These are phyloP conservation scores for Plasmodium gonderi DNA, from an alignment of 169 alveolate species.

Conservation along the genomic window DNA sequence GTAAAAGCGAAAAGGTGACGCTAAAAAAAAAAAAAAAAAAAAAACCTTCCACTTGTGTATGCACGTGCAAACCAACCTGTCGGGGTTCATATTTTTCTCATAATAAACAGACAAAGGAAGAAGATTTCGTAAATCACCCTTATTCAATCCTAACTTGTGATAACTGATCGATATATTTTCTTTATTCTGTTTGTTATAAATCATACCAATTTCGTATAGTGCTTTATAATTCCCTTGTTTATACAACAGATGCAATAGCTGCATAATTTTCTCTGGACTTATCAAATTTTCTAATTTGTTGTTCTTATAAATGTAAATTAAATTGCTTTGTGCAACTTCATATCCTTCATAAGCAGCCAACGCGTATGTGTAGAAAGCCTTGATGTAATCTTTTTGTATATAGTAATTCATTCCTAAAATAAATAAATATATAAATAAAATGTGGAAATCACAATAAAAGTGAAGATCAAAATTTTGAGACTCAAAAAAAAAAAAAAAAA, in stretches of 20 bases:
- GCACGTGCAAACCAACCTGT: conserved; percentile 18
- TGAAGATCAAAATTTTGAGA: neutral
- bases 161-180: conserved; percentile 23
- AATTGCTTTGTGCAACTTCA: conserved; percentile 79
- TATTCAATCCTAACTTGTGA: conserved; percentile 37
- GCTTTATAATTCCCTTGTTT: conserved; percentile 67
- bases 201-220: conserved; percentile 59
- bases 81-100: conserved; percentile 25
- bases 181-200: conserved; percentile 46
- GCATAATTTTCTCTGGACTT: conserved; percentile 45
- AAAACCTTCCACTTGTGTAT: neutral
- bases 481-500: too few relatives aligned
- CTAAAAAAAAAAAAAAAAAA: neutral
- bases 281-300: conserved; percentile 13
- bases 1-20: neutral
- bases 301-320: conserved; percentile 53
- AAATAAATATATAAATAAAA: neutral
- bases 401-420: conserved; percentile 59
- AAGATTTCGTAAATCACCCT: conserved; percentile 54
- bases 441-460: neutral
- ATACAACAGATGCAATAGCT: conserved; percentile 33
- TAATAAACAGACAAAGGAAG: conserved; percentile 28
- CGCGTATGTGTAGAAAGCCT: conserved; percentile 75
- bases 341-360: conserved; percentile 81
- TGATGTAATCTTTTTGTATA: conserved; percentile 69